These are phyloP conservation scores for Senna siamea DNA, from an alignment of 306 rosid genomes.

Conservation along the genomic window DNA sequence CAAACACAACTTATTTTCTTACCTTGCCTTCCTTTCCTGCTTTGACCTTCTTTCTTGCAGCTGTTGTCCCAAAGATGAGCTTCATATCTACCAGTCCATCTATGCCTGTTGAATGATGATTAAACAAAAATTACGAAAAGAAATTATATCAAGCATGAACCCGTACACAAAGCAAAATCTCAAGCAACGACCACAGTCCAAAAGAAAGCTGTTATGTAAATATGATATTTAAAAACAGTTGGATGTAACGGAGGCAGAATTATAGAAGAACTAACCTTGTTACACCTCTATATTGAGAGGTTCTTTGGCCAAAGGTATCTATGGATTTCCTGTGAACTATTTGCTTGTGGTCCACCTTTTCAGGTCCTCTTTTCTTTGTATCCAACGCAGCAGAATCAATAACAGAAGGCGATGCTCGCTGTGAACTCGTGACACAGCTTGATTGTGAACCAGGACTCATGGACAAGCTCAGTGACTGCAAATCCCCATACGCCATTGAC, in stretches of 20 bases:
- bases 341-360: conserved; percentile 59
- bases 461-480: conserved; percentile 73
- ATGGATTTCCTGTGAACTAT: conserved; percentile 75
- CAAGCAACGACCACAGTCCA: no score
- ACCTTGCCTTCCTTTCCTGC: conserved; percentile 95
- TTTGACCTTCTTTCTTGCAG: conserved; percentile 88
- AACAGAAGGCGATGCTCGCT: conserved; percentile 53
- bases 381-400: conserved; percentile 59
- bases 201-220: no score
- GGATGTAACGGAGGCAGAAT: no score
- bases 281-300: conserved; percentile 85
- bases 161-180: no score
- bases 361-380: conserved; percentile 70
- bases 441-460: conserved; percentile 91
- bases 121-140: conserved; percentile 17
- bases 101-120: conserved; percentile 57
- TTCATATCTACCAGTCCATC: conserved; percentile 86
- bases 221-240: neutral
- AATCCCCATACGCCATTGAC: conserved; percentile 65
- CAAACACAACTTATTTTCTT: conserved; percentile 16
- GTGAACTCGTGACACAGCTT: conserved; percentile 73
- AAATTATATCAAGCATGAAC: no score
- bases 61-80: conserved; percentile 87
- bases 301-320: conserved; percentile 83
- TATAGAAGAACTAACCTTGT: conserved; percentile 59